phyloP scores from a whole-genome alignment of 2,329 filamentous ascomycete species.

The Diaporthe sp. region DNA sequence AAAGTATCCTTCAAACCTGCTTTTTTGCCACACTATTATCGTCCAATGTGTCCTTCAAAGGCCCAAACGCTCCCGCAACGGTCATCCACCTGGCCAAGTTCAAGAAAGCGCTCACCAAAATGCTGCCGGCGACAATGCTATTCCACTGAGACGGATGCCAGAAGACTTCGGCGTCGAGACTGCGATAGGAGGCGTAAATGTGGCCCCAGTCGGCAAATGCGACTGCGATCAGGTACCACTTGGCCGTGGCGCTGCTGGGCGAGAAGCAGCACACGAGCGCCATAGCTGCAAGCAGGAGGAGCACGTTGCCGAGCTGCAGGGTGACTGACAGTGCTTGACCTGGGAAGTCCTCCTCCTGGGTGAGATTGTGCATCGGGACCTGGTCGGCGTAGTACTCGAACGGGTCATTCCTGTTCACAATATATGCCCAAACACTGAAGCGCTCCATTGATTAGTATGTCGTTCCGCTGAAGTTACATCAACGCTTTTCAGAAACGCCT shows the following conservation, averaged over 20 bases:
- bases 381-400: conserved; percentile 48
- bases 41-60: not conserved
- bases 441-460: not conserved
- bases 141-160: conserved; percentile 48
- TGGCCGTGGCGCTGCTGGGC: conserved; percentile 43
- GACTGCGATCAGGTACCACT: conserved; percentile 47
- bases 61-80: conserved; percentile 47
- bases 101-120: conserved; percentile 47
- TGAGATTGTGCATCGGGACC: conserved; percentile 43
- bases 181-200: conserved; percentile 50
- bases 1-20: not conserved
- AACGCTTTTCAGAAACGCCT: not conserved
- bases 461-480: not conserved
- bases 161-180: conserved; percentile 47
- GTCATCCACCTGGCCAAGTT: conserved; percentile 48
- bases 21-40: conserved; percentile 1
- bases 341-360: conserved; percentile 37
- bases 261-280: conserved; percentile 50
- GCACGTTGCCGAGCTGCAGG: conserved; percentile 49
- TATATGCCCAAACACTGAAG: conserved; percentile 41
- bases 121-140: conserved; percentile 47
- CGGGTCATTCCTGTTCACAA: conserved; percentile 45
- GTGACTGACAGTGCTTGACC: conserved; percentile 45
- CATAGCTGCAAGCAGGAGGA: conserved; percentile 49
- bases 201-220: conserved; percentile 53